A percentile compares a stretch with the other conserved stretches of the same genome.
phyloP scores from a whole-genome alignment of 1,139 yeast genomes.

The Hyphopichia fennica region DNA sequence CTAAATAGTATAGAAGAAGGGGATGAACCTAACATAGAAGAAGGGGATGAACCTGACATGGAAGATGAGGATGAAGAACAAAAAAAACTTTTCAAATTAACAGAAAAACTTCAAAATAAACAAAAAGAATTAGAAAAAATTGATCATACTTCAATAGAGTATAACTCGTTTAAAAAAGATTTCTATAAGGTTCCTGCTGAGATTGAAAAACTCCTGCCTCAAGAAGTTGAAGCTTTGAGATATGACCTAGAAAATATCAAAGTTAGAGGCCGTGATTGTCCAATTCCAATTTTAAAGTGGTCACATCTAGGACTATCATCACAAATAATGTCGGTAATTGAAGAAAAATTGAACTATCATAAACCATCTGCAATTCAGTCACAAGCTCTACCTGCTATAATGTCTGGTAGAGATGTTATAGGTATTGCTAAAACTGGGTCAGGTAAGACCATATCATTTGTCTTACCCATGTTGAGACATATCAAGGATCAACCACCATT shows the following conservation, averaged over 20 bases:
- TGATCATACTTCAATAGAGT: constrained; percentile 48
- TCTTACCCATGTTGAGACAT: constrained; percentile 82
- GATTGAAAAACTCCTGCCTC: constrained; percentile 40
- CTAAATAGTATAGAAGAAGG: neutral
- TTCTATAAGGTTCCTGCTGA: constrained; percentile 71
- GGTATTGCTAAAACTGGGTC: constrained; percentile 98
- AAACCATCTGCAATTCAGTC: constrained; percentile 88
- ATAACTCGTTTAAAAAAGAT: constrained; percentile 57
- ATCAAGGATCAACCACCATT: constrained; percentile 69
- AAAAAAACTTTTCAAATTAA: constrained; percentile 23
- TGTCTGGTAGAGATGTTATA: constrained; percentile 87
- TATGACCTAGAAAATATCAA: constrained; percentile 60
- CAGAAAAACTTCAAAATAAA: constrained; percentile 33
- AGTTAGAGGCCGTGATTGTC: constrained; percentile 58
- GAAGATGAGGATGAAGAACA: constrained; percentile 20
- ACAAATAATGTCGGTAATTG: constrained; percentile 52
- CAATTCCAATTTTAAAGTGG: constrained; percentile 76
- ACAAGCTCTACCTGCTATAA: constrained; percentile 86
- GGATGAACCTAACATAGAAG: neutral
- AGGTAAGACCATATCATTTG: constrained; percentile 89
- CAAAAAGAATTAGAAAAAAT: constrained; percentile 33
- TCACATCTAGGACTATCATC: constrained; percentile 77
- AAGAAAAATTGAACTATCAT: constrained; percentile 48
- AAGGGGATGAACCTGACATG: neutral
- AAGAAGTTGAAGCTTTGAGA: constrained; percentile 58